Evolutionary conservation across 805 yeast genomes (phyloP), one percentile per base, ranked within the genome.

Genomic region (Ogataea paraovalis): DNA sequence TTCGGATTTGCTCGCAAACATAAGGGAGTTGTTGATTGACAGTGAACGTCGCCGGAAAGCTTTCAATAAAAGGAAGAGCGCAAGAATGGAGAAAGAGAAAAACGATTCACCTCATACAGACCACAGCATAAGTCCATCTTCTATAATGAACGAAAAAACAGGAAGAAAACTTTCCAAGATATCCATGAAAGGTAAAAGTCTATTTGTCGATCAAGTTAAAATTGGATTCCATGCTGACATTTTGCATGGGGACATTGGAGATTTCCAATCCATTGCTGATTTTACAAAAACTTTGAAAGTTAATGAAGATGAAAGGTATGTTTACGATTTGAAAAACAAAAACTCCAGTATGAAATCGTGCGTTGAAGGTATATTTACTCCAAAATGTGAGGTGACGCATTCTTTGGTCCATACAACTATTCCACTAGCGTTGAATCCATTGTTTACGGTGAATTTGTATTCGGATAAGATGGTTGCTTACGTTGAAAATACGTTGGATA

Each of bases 391-490:
- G 2, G 39, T 61, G 19, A 51, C 49, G 18, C 66, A 63, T 44
- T 52, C 67, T 1, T 41, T 64, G 42, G 51, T 58, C 20, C 62
- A 62, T 51, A 55, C 61, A 7, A 54, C 53, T 25, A 46, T 62
- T 10, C 67, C 67, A 2, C 42, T 64, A 12, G 49, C 41, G 13
- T 41, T 58, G 28, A 38, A 47, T 21, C 47, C 54, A 13, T 14
- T 42, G n/a, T 43, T 49, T 39, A 28, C 48, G 20, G 46, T 63
- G 13, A 59, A 64, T 46, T 42, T 62, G 12, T 64, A 59, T 12
- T 46, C 46, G 38, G 64, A 64, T 46, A 52, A 57, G 42, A 52
- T 63, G 56, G 60, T 62, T 20, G 52, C 68, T 1, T 65, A 56
- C 38, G 58, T 55, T 34, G 65, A 61, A 30, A 52, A 52, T 34